Conservation (phyloP, 768 basidiomycete genomes). For the Crassisporium funariophilum region DNA sequence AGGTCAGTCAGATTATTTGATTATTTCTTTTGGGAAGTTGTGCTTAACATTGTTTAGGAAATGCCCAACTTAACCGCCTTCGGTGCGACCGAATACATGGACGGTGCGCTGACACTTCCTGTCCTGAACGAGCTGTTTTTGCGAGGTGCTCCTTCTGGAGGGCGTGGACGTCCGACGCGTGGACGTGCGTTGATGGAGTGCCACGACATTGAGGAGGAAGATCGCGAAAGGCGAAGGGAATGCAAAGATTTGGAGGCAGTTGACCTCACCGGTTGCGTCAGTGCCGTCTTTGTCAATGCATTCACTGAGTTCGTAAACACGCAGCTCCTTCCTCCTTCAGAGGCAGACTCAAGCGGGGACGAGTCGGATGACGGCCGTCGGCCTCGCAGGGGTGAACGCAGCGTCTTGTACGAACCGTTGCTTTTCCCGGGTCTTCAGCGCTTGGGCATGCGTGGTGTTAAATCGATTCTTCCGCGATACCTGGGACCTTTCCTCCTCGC, state of each 20-base stretch:
- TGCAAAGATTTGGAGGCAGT: slow-evolving; percentile 84
- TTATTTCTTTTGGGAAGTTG: slow-evolving; percentile 9
- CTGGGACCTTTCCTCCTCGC: slow-evolving; percentile 76
- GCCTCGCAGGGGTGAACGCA: slow-evolving; percentile 33
- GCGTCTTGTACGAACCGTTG: slow-evolving; percentile 50
- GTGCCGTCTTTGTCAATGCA: slow-evolving; percentile 84
- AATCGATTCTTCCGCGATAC: slow-evolving; percentile 69
- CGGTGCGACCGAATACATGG: slow-evolving; percentile 99
- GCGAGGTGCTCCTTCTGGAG: slow-evolving; percentile 73
- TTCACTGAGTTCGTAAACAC: slow-evolving; percentile 80
- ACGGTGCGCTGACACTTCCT: slow-evolving; percentile 80
- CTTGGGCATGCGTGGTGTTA: slow-evolving; percentile 80
- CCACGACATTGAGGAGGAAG: slow-evolving; percentile 72
- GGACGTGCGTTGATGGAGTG: slow-evolving; percentile 55
- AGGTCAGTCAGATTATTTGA: slow-evolving; percentile 48
- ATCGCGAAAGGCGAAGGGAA: slow-evolving; percentile 70
- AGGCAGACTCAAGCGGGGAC: slow-evolving; percentile 43
- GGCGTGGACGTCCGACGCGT: slow-evolving; percentile 67
- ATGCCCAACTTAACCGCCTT: slow-evolving; percentile 84
- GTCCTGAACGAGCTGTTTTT: slow-evolving; percentile 92
- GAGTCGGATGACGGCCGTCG: slow-evolving; percentile 39
- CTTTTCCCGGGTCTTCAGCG: slow-evolving; percentile 72
- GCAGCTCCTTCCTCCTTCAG: slow-evolving; percentile 51
- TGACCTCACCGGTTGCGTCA: slow-evolving; percentile 95
- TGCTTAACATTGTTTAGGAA: slow-evolving; percentile 55